Base-by-base conservation (phyloP, 1,139 yeast genomes). In the Suhomyces wounanorum region DNA sequence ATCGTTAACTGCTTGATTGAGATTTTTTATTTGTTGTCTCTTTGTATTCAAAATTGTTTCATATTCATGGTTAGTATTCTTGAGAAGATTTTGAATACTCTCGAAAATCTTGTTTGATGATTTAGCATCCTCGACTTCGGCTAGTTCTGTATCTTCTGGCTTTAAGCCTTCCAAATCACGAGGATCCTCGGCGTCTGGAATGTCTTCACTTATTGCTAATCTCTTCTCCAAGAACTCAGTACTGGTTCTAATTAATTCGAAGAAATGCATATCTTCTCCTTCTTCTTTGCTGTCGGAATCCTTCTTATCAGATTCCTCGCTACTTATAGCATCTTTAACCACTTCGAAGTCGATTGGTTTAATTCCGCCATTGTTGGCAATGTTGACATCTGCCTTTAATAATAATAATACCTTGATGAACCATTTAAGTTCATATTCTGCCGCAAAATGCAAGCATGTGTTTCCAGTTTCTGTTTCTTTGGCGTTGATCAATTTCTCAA, bases 381-480 rank as follows among this genome's bases (percentile, higher is more conserved):
- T 75, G 39, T 78, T 77, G 3, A 89, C 82, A 63, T 91, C 95
- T 1, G 98, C 98, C 31, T 95, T 94, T 44, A 94, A 84, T 57
- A 87, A 96, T 23, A 94, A 65, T 49, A 94, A 76, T 49, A 90
- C 84, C 53, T 87, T 90, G 18, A 90, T 88, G 54, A 94, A 84
- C 69, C 92, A 85, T 57, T 81, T 83, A 59, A 88, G 86, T 30
- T 96, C 97, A 47, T 86, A 80, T 62, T 96, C 85, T 0, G 96
- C 95, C 0, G 98, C 97, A 53, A 91, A 82, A 65, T 92, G 96
- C 52, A 94, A 74, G 49, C 94, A 84, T 0, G 96, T 90, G 63
- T 92, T 96, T 39, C 98, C 99, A 59, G 86, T 85, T 18, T 59
- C 61, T 47, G 83, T 77, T 64, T 92, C 98, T 57, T 85, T 87